Evolutionary conservation across 805 yeast species (phyloP), one percentile per base, ranked within the genome.

Genomic region (Wickerhamiella bombiphila): DNA sequence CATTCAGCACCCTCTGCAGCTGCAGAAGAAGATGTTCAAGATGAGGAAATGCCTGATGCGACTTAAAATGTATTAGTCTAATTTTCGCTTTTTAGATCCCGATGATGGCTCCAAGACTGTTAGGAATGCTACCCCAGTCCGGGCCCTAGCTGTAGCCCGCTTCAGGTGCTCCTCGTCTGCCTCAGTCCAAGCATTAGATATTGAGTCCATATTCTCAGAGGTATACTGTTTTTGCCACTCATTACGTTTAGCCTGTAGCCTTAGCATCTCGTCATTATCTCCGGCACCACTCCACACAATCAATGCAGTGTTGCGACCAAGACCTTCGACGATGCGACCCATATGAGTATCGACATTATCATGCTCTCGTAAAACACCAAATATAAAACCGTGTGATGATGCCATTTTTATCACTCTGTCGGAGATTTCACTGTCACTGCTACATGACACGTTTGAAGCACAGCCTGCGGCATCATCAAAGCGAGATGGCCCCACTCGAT

Each of bases 401-500:
- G 62, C 41, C n/a, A 66, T 52, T 5, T 60, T 52, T 1, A 53
- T 42, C 5, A 71, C 59, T 3, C 57, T 52, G 1, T 65, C 63
- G 2, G 72, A 65, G 0, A 70, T 67, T 39, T 76, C 78, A 28
- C 69, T 76, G 55, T 83, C 94, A n/a, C n/a, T n/a, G n/a, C n/a
- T n/a, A n/a, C n/a, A n/a, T n/a, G n/a, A n/a, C n/a, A n/a, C n/a
- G n/a, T n/a, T n/a, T n/a, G n/a, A n/a, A n/a, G n/a, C n/a, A n/a
- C n/a, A n/a, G 44, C 66, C 26, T 61, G 11, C 53, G 43, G 36
- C 77, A 73, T 22, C 55, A 11, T 46, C 52, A 34, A 53, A 53
- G 57, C 56, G 57, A 15, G 35, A 40, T 5, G 64, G 63, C 25
- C 41, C 43, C 14, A 54, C 57, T 34, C 52, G 51, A 41, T 62